A percentile compares a stretch with the other conserved stretches of the same genome.
phyloP scores from a whole-genome alignment of 345 rosid species.

The Hibiscus mutabilis region DNA sequence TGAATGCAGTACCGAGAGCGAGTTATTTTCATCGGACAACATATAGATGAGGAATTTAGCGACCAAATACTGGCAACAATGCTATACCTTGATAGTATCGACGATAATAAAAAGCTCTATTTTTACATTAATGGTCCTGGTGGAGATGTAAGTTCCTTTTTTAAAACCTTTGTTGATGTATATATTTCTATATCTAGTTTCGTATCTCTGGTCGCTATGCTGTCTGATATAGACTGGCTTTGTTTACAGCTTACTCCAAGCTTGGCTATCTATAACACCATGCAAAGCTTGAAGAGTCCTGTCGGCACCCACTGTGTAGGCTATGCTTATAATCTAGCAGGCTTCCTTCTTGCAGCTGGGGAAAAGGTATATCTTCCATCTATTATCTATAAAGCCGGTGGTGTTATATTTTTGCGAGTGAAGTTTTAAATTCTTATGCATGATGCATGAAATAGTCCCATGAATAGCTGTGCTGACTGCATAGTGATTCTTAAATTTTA shows the following conservation, averaged over 20 bases:
- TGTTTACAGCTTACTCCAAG: constrained; percentile 68
- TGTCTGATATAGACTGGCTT: constrained; percentile 12
- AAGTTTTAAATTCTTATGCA: not conserved
- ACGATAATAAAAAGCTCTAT: constrained; percentile 57
- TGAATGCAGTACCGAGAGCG: constrained; percentile 84
- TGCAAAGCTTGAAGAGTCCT: constrained; percentile 80
- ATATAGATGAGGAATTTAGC: constrained; percentile 76
- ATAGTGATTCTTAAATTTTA: not conserved
- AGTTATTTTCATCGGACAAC: constrained; percentile 68
- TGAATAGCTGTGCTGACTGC: not conserved
- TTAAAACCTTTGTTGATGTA: not conserved
- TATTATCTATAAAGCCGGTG: not conserved
- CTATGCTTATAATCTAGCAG: constrained; percentile 79
- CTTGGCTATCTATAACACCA: constrained; percentile 77
- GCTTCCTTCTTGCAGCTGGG: constrained; percentile 80
- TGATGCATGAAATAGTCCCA: not conserved
- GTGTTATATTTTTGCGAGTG: not conserved
- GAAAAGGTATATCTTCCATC: constrained; percentile 49
- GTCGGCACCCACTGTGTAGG: constrained; percentile 72
- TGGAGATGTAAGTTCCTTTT: constrained; percentile 63
- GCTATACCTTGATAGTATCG: constrained; percentile 83
- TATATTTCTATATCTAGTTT: not conserved
- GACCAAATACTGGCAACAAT: constrained; percentile 84
- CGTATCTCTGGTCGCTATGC: not conserved
- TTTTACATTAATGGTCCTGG: constrained; percentile 77